Percentiles rank a stretch among this genome's conserved stretches.
These are phyloP conservation scores for Talaromyces sp. DNA, from an alignment of 2,329 filamentous ascomycete species.

Conservation along the genomic window DNA sequence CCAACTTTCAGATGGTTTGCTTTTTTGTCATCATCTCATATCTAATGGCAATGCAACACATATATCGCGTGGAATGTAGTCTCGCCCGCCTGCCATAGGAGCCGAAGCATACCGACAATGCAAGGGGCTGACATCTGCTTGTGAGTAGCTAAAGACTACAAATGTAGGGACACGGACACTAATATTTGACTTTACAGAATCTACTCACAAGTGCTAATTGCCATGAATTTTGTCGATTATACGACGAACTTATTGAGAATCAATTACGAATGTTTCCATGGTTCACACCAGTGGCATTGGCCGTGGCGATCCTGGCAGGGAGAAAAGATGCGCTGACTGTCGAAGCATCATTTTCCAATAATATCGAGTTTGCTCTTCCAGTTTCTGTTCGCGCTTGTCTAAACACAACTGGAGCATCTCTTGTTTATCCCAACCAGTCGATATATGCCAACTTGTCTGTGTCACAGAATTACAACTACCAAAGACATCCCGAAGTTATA, in stretches of 20 bases:
- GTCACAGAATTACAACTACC: background rate
- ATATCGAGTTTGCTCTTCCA: background rate
- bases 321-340: background rate
- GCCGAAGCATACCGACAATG: background rate
- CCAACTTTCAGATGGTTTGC: no score
- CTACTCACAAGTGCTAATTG: background rate
- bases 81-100: background rate
- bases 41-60: background rate
- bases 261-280: background rate
- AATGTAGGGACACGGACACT: background rate
- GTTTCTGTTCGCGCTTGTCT: background rate
- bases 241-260: background rate
- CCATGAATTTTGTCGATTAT: background rate
- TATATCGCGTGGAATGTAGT: background rate
- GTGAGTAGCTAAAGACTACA: background rate
- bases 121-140: background rate
- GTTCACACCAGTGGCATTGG: background rate
- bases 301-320: background rate
- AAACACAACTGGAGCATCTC: background rate
- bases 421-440: background rate
- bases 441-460: background rate
- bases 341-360: background rate
- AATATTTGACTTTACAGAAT: background rate
- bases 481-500: background rate
- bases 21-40: background rate